Base-by-base conservation (phyloP, 495 filamentous ascomycete species). In the Hypoxylon lenormandii region DNA sequence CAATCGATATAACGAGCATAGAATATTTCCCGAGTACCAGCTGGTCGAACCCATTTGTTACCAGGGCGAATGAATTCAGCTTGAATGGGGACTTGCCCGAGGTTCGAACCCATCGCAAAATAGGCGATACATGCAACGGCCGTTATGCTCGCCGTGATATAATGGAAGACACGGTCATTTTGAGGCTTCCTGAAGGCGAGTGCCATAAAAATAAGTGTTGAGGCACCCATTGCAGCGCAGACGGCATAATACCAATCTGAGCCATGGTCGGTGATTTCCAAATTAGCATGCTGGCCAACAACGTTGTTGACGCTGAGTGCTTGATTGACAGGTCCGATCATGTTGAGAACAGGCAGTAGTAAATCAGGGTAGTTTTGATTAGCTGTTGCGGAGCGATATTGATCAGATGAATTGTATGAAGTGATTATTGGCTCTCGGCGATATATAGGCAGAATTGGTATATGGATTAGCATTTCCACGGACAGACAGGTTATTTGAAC, bases 1-100 rank as follows among this genome's bases (percentile, higher is more conserved):
- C 88, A 90, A 73, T 90, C 85, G 62, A 92, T 85, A 75, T 91
- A 92, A 23, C 89, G 81, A 30, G 86, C 88, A 60, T 89, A 92
- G 76, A 91, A 92, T 71, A 92, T 86, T 75, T 91, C 82, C 8
- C 90, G 84, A 15, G 80, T 82, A 4, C 74, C 67, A 8, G 83
- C 84, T 8, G 66, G 43, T 4, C 85, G 80, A 19, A 78, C 75
- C 33, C 76, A 69, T 18, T 81, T 78, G 51, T 60, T 69, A 6
- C 65, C 22, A 0, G 58, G 72, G 7, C 84, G 80, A 5, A 63
- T 65, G 64, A 84, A 89, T 67, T 89, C 80, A 22, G 88, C 85
- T 8, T 71, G 68, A 60, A 91, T 88, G 16, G 87, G 83, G 8
- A 83, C 85, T 76, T 84, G 88, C 50, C 90, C 90, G 0, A 92